Evolutionary conservation across 305 asterid species (phyloP), one percentile per base, ranked within the genome.

Genomic region (Fraxinus nigra): DNA sequence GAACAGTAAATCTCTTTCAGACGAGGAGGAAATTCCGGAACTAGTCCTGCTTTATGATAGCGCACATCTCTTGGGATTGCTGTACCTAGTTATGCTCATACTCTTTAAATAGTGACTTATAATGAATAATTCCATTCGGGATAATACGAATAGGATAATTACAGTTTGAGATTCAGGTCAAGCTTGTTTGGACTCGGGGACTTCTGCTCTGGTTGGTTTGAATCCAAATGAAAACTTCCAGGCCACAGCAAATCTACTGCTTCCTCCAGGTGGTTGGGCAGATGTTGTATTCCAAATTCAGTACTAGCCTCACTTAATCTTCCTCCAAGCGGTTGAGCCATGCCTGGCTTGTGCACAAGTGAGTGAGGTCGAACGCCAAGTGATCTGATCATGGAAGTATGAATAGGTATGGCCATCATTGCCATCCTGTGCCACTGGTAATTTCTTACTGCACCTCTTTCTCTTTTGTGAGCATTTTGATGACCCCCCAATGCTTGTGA

Each of bases 401-500:
- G 87, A 72, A 89, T 37, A 13, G 97, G 94, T 81, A 82, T 77
- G 74, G 89, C 43, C 88, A 82, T 77, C 89, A 86, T 85, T 3
- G 87, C 75, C 92, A 88, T 91, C 80, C 90, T 86, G 82, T 91
- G 92, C 43, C 95, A 88, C 77, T 89, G 98, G 82, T 90, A 89
- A 70, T 89, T 89, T 78, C 92, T 89, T 32, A 84, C 90, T 26
- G 95, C 98, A 2, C 96, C 97, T 78, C 98, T 93, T 80, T 95
- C 98, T 81, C 93, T 90, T 87, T 93, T 95, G 89, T 95, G 98
- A 54, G 98, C 98, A 87, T 95, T 95, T 87, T 94, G 98, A 85
- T 95, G 98, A 24, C 98, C 98, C 4, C 98, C 98, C 85, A 94
- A 87, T 72, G 98, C 98, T 82, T 94, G 98, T 73, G 98, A 93